Evolutionary conservation across 805 yeast genomes (phyloP), one percentile per base, ranked within the genome.

Genomic region (Wickerhamiella cacticola): DNA sequence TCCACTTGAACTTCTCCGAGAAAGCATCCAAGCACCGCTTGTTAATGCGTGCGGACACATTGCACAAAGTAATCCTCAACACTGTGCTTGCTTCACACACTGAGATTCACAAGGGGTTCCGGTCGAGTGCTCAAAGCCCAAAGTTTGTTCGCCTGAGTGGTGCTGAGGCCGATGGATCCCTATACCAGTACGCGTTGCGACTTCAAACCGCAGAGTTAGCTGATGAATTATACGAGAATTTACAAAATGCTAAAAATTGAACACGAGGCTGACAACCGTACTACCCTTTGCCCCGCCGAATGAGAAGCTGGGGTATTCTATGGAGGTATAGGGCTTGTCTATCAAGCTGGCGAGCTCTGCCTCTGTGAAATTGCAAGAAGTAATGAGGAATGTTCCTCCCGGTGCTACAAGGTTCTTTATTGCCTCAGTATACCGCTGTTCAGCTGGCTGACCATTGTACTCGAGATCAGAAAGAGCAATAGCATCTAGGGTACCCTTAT

Each of bases 401-500:
- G 62, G 53, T 38, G 71, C 70, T 63, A 92, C 65, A 46, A 84
- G 55, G 48, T 72, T 71, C 41, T 68, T 67, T 18, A 85, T 79
- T 29, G 75, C 78, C 0, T 55, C 53, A 0, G 87, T 78, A 57
- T 92, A 89, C 72, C 55, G 55, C 1, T 55, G 56, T 3, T 58
- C 59, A 6, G 63, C 59, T 2, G 55, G 52, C 6, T 68, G 70
- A 10, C 65, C 66, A 7, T 64, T 71, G 50, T 74, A 74, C 18
- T 64, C 71, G 1, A 68, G 55, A 19, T 80, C 81, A 61, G 85
- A 84, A 40, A 92, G 70, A 0, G 96, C 96, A 52, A 92, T 89
- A 4, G 99, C 99, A 66, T 92, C 99, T 19, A 92, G 66, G 0
- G 99, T 92, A 7, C 99, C 99, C 62, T 92, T 92, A 64, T 92